phyloP scores from a whole-genome alignment of 1,284 basidiomycete genomes.

The Irpex sp. region DNA sequence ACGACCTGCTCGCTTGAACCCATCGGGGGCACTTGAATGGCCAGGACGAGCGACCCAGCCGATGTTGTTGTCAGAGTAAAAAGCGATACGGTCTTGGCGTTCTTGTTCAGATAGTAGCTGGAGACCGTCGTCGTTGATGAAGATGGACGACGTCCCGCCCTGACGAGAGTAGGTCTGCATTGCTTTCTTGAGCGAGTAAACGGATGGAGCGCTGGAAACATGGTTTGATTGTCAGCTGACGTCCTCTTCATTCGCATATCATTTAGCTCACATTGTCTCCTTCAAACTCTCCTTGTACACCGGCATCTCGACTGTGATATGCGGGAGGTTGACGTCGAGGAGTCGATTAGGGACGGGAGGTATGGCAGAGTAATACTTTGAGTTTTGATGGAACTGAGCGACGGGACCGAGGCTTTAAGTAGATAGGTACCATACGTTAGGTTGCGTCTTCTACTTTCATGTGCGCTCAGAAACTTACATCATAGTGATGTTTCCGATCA shows the following conservation, averaged over 20 bases:
- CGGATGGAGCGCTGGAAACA: slow-evolving; percentile 57
- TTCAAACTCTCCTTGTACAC: slow-evolving; percentile 77
- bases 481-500: slow-evolving; percentile 58
- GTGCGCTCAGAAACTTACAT: slow-evolving; percentile 34
- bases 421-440: slow-evolving; percentile 12
- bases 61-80: slow-evolving; percentile 51
- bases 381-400: slow-evolving; percentile 73
- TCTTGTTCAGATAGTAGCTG: slow-evolving; percentile 35
- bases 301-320: slow-evolving; percentile 75
- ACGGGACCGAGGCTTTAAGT: slow-evolving; percentile 58
- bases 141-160: slow-evolving; percentile 73
- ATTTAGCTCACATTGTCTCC: slow-evolving; percentile 56
- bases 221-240: background rate
- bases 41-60: slow-evolving; percentile 52
- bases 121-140: slow-evolving; percentile 75
- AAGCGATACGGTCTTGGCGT: slow-evolving; percentile 34
- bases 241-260: background rate
- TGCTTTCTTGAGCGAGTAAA: slow-evolving; percentile 78
- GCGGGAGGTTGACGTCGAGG: slow-evolving; percentile 59
- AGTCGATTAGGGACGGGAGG: slow-evolving; percentile 53
- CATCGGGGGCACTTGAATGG: slow-evolving; percentile 38
- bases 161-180: slow-evolving; percentile 85
- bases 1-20: slow-evolving; percentile 50
- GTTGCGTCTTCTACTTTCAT: slow-evolving; percentile 6
- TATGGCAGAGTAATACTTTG: slow-evolving; percentile 65